Base-by-base conservation (phyloP, 2,329 filamentous ascomycete genomes). In the Zelopaecilomyces penicillatus region DNA sequence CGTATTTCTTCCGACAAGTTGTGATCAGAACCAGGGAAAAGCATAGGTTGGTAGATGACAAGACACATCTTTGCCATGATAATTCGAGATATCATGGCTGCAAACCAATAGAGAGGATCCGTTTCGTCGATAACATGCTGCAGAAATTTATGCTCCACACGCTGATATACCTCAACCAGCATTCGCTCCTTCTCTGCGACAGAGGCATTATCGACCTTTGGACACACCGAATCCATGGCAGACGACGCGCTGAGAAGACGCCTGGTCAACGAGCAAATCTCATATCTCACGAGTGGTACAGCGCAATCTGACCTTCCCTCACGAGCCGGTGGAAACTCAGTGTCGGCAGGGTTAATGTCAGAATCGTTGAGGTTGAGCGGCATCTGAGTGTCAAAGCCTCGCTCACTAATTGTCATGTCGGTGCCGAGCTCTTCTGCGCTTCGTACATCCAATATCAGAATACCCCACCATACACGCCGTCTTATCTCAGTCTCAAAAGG, bases 21-120 rank as follows among this genome's bases (percentile, higher is more conserved):
- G 6, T 69, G 63, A n/a, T 71, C 72, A 7, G 73, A 70, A 28
- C 79, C 75, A 31, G 74, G 72, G 42, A 80, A 76, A 30, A 85
- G 78, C 55, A 83, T 74, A 0, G 85, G 85, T 53, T 91, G 82
- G 55, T 91, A 85, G 3, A 87, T 75, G 48, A 89, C 75, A 32
- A 93, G 71, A 67, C 82, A 87, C 69, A 89, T 80, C 63, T 89
- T 91, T 39, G 82, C 81, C 65, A 89, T 77, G 50, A 90, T 80
- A 30, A 91, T 70, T 7, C 84, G 77, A 3, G 79, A 75, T 27
- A 87, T 71, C 29, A 83, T 84, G 4, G 78, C 80, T 6, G 76
- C 76, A 28, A 85, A 76, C 81, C 83, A 87, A 50, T 80, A 80
- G 1, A 87, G 65, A 0, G 75, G 70, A 38, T 76, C 61, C 50